These are phyloP conservation scores for Elsinoe necatrix DNA, from an alignment of 2,329 filamentous ascomycete species.

Conservation along the genomic window DNA sequence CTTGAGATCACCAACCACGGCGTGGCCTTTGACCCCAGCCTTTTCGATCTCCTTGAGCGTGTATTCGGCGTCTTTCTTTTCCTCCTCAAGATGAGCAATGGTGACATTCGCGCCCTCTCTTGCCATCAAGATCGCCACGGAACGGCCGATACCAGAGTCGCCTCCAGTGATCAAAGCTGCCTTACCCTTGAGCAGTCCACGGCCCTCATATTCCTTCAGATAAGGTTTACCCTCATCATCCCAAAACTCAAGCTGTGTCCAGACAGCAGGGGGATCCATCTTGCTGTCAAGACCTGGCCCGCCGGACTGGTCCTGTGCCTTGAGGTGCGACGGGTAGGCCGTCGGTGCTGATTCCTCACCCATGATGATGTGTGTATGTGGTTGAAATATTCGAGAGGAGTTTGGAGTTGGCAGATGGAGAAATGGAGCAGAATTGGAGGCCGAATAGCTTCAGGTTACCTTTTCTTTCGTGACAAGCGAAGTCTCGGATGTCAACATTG, in stretches of 20 bases:
- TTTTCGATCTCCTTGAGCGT: conserved; percentile 47
- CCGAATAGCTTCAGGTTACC: neutral
- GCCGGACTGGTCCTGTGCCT: conserved; percentile 27
- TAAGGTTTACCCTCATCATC: conserved; percentile 27
- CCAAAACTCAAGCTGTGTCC: conserved; percentile 29
- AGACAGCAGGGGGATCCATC: conserved; percentile 26
- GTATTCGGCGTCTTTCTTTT: conserved; percentile 48
- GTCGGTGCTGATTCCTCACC: conserved; percentile 19
- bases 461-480: neutral
- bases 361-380: neutral
- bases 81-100: conserved; percentile 49
- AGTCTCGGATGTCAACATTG: conserved; percentile 9
- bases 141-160: conserved; percentile 40
- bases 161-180: conserved; percentile 24
- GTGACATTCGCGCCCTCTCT: conserved; percentile 50
- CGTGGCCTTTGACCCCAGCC: conserved; percentile 41
- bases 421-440: neutral
- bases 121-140: conserved; percentile 49
- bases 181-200: conserved; percentile 28
- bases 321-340: conserved; percentile 24
- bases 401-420: neutral
- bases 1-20: conserved; percentile 43
- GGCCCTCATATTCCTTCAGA: conserved; percentile 28
- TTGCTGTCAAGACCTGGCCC: conserved; percentile 27
- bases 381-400: neutral